These are phyloP conservation scores for Pseudogymnoascus sp. DNA, from an alignment of 2,329 filamentous ascomycete genomes.

Conservation along the genomic window DNA sequence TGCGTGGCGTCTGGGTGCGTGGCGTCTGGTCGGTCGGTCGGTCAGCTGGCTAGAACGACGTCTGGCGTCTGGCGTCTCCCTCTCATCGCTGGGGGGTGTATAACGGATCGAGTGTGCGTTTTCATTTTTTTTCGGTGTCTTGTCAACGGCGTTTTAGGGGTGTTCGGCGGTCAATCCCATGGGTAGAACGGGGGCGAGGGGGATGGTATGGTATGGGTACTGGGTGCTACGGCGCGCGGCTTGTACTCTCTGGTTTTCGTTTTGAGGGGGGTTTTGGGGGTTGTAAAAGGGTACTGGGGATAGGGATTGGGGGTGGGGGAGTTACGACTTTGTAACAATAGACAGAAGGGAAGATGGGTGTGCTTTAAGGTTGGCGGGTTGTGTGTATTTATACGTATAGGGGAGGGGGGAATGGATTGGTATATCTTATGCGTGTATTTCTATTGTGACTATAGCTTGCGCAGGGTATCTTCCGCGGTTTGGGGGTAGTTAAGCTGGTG, in stretches of 20 bases:
- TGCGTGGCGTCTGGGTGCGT: too few species aligned
- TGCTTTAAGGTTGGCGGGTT: background rate
- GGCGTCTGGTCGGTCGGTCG: too few species aligned
- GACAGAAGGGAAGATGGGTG: background rate
- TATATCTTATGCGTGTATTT: background rate
- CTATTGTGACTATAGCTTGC: background rate
- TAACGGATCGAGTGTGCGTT: background rate
- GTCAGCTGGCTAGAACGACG: too few species aligned
- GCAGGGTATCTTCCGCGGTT: background rate
- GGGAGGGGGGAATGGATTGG: background rate
- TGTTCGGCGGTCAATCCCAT: background rate
- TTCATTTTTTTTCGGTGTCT: background rate
- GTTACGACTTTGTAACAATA: background rate
- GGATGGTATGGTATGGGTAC: background rate
- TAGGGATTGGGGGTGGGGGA: background rate
- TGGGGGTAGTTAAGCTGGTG: background rate
- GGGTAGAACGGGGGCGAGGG: background rate
- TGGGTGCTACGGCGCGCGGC: background rate
- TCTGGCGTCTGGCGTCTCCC: background rate
- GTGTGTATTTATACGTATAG: background rate
- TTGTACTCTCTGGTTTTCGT: background rate
- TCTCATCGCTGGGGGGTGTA: background rate
- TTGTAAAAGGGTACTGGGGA: background rate
- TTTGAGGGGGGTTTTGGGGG: background rate
- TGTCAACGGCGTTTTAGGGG: background rate